Evolutionary conservation across 257 asterid genomes (phyloP).

Genomic region (Petunia secreta): DNA sequence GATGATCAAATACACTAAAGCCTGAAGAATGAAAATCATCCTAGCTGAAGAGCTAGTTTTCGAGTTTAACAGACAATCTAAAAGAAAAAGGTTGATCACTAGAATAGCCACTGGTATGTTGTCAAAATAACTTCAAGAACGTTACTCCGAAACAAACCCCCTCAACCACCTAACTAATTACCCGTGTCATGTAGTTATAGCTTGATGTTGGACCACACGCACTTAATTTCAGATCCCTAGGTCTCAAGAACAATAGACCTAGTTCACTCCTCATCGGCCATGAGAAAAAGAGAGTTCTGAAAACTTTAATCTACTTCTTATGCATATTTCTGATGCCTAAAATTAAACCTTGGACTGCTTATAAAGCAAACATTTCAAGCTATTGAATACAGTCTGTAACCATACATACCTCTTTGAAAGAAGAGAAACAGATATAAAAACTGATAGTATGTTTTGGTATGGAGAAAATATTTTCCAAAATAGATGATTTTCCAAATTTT

Average conservation of each 20-base stretch:
- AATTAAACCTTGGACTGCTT: not conserved
- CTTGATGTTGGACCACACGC: not conserved
- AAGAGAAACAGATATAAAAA: not conserved
- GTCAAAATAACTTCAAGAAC: not conserved
- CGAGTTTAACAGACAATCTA: not conserved
- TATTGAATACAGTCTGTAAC: not conserved
- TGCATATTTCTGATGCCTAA: not conserved
- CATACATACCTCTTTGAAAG: not conserved
- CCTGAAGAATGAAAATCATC: conserved; percentile 6
- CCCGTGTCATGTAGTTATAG: conserved; percentile 9
- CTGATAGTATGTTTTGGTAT: not conserved
- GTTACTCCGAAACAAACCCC: not conserved
- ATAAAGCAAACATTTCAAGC: not conserved
- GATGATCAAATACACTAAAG: not conserved
- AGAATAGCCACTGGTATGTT: not conserved
- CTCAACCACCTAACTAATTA: not conserved
- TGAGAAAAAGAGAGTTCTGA: not conserved
- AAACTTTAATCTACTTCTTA: not conserved
- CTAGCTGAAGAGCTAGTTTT: not conserved
- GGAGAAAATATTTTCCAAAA: not conserved
- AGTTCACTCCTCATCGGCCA: not conserved
- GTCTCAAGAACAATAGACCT: not conserved
- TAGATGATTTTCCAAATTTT: not conserved
- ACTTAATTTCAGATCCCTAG: not conserved
- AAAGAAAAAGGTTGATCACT: not conserved